Base-by-base conservation (phyloP, 495 filamentous ascomycete genomes). In the Aspergillus olivimuriae region DNA sequence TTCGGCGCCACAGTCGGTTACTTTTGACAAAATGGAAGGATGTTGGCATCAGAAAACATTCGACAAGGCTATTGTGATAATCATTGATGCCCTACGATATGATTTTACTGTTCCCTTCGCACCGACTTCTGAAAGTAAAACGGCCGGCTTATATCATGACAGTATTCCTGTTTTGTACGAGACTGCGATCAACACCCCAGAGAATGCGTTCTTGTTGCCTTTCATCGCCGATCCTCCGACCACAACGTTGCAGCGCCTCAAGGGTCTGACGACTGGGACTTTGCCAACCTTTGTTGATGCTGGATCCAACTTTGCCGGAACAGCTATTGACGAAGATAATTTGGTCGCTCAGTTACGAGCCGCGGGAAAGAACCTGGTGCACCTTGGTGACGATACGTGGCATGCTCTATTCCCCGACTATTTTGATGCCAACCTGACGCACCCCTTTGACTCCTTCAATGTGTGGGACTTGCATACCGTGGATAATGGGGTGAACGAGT, bases 181-280 rank as follows among this genome's bases (percentile, higher is more conserved):
- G 48, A 88, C 81, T 11, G 82, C 92, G 0, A 62, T 80, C 28
- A 60, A 78, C 41, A 68, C 73, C 18, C 92, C 92, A 2, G 65
- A 80, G 15, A 89, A 91, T 60, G 89, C 92, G 7, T 85, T 98
- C 53, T 67, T 98, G 43, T 74, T 89, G 21, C 92, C 92, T 3
- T 98, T 98, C 66, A 97, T 98, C 57, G 92, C 92, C 20, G 92
- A 98, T 56, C 92, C 92, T 23, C 92, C 92, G 4, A 98, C 92
- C 0, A 80, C 89, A 4, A 98, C 92, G 26, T 68, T 97, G 40
- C 92, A 97, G 56, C 73, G 92, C 44, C 62, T 98, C 41, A 97
- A 97, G 65, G 92, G 90, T 1, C 62, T 98, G 54, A 98, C 91
- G 11, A 98, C 92, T 2, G 92, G 92, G 12, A 96, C 94, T 6